Conservation (phyloP, 208 protist species). For the Leishmania mexicana region DNA sequence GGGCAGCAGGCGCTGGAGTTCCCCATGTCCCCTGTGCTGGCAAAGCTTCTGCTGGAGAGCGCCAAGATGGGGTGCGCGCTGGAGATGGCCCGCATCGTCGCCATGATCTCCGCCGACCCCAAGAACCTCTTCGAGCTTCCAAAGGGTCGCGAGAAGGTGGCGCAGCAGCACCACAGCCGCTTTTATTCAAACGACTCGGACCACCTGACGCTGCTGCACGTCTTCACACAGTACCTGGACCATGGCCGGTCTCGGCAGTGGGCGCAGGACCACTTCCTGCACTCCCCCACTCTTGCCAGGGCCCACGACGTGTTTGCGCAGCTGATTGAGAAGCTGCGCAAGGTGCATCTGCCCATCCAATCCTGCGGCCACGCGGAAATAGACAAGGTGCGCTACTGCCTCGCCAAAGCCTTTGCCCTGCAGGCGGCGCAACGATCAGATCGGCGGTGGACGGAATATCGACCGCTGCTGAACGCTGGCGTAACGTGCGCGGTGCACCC, state of each 20-base stretch:
- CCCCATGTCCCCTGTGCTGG: conserved; percentile 96
- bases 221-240: conserved; percentile 96
- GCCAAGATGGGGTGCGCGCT: conserved; percentile 78
- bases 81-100: conserved; percentile 95
- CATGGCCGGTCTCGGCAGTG: conserved; percentile 93
- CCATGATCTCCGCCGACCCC: conserved; percentile 95
- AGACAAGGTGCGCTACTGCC: conserved; percentile 94
- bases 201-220: conserved; percentile 99
- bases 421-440: conserved; percentile 95
- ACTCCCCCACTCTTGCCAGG: conserved; percentile 90
- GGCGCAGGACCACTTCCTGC: conserved; percentile 97
- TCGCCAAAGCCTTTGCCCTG: conserved; percentile 96
- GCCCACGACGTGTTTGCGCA: conserved; percentile 96
- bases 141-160: conserved; percentile 74
- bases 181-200: conserved; percentile 98
- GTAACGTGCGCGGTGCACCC: conserved; percentile 98
- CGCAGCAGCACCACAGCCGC: conserved; percentile 87
- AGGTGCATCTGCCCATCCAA: conserved; percentile 56
- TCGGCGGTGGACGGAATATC: conserved; percentile 96
- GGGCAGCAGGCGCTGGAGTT: conserved; percentile 98
- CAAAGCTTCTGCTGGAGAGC: conserved; percentile 95
- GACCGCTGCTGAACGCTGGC: conserved; percentile 96
- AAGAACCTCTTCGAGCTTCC: conserved; percentile 97
- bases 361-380: conserved; percentile 67
- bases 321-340: conserved; percentile 96